Evolutionary conservation across 371 early-diverging fungal species (phyloP).

Genomic region (Coemansia sp.): DNA sequence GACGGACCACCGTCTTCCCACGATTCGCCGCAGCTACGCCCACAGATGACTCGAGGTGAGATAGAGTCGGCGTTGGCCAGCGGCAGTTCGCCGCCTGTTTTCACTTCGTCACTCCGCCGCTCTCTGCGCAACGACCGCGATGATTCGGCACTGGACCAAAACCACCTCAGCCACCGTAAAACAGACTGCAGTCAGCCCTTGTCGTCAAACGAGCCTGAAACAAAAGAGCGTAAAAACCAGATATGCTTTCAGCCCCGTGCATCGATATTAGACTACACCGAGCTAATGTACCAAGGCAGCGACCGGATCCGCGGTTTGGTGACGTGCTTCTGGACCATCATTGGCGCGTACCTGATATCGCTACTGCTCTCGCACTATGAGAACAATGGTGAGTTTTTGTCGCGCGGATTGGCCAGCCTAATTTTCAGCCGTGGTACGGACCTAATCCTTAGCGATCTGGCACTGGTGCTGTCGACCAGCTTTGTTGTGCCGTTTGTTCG

Average conservation of each 20-base stretch:
- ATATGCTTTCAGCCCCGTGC: constrained; percentile 53
- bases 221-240: constrained; percentile 2
- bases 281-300: constrained; percentile 53
- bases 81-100: constrained; percentile 26
- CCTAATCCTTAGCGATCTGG: constrained; percentile 66
- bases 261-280: constrained; percentile 58
- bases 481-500: constrained; percentile 58
- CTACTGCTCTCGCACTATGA: constrained; percentile 68
- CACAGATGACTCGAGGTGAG: constrained; percentile 24
- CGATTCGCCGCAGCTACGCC: constrained; percentile 29
- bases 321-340: constrained; percentile 87
- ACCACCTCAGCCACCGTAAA: background rate
- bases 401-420: constrained; percentile 59
- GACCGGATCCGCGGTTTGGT: constrained; percentile 76
- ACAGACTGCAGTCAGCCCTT: background rate
- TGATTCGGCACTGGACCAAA: background rate
- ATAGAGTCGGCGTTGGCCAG: constrained; percentile 16
- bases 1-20: constrained; percentile 34
- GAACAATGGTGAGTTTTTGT: constrained; percentile 66
- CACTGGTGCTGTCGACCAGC: constrained; percentile 63
- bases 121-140: constrained; percentile 35
- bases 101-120: constrained; percentile 29
- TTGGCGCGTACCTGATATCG: constrained; percentile 74
- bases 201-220: background rate
- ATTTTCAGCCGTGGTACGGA: constrained; percentile 67